Conservation (phyloP, 768 basidiomycete species). For the Saitozyma podzolica region DNA sequence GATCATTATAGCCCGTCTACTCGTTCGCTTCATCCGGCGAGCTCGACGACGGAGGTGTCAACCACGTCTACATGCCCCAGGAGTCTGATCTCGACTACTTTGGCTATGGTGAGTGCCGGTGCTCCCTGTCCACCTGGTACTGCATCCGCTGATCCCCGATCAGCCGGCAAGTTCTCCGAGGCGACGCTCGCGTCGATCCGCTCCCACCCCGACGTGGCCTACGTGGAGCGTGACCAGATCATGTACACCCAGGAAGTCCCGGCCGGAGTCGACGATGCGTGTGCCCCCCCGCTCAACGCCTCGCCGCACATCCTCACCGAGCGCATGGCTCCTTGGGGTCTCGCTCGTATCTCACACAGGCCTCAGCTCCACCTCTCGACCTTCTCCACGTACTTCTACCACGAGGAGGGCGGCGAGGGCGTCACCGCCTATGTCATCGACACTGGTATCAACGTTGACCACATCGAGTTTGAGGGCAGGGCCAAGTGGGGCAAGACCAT, state of each 20-base stretch:
- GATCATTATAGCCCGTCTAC: constrained; percentile 30
- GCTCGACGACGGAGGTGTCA: constrained; percentile 49
- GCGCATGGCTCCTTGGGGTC: constrained; percentile 63
- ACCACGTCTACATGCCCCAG: constrained; percentile 71
- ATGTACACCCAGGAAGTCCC: constrained; percentile 69
- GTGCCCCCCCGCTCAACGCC: constrained; percentile 15
- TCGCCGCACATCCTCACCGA: constrained; percentile 28
- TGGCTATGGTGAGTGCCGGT: constrained; percentile 45
- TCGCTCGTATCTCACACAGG: constrained; percentile 92
- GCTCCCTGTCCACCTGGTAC: background rate
- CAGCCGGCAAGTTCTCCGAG: constrained; percentile 71
- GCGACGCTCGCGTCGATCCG: constrained; percentile 73
- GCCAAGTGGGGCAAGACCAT: constrained; percentile 86
- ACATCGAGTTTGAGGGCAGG: constrained; percentile 77
- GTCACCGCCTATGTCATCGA: constrained; percentile 74
- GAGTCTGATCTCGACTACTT: constrained; percentile 65
- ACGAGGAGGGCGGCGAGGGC: constrained; percentile 74
- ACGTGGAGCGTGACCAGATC: constrained; percentile 89
- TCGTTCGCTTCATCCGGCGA: constrained; percentile 27
- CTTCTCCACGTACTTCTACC: constrained; percentile 78
- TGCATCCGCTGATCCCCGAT: constrained; percentile 4
- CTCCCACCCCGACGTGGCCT: constrained; percentile 81
- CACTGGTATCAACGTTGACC: constrained; percentile 71
- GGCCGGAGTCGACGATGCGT: constrained; percentile 41
- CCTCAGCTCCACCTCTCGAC: constrained; percentile 71